These are phyloP conservation scores for Actinomucor elegans DNA, from an alignment of 371 early-diverging fungal genomes.

Conservation along the genomic window DNA sequence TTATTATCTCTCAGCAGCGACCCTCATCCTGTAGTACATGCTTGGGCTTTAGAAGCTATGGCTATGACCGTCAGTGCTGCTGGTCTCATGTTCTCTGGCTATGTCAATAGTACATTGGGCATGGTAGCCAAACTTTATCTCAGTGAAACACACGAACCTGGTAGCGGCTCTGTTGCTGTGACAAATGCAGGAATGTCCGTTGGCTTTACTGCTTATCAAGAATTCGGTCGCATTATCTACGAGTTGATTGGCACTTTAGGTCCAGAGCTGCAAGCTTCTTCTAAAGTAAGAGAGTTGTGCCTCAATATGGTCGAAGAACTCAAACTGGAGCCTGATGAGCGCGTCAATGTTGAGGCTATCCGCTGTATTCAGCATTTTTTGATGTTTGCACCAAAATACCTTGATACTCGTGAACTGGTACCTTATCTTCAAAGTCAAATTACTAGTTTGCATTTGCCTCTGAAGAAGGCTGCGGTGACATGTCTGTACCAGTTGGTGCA, in stretches of 20 bases:
- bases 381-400: constrained; percentile 81
- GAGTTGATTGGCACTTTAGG: constrained; percentile 90
- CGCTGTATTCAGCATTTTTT: constrained; percentile 88
- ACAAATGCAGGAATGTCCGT: constrained; percentile 64
- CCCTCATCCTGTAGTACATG: constrained; percentile 91
- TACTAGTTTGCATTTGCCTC: constrained; percentile 60
- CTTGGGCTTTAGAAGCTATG: constrained; percentile 89
- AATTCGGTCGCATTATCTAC: constrained; percentile 86
- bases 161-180: constrained; percentile 61
- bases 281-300: constrained; percentile 75
- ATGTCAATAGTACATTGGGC: constrained; percentile 84
- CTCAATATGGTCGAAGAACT: constrained; percentile 77
- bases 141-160: constrained; percentile 85
- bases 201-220: constrained; percentile 66
- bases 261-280: constrained; percentile 82
- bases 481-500: constrained; percentile 88
- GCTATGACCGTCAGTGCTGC: constrained; percentile 86
- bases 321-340: constrained; percentile 74
- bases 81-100: constrained; percentile 88
- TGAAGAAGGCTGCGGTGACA: constrained; percentile 80
- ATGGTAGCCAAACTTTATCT: constrained; percentile 83
- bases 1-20: constrained; percentile 89
- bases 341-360: constrained; percentile 85
- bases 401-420: constrained; percentile 68
- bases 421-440: constrained; percentile 80